phyloP scores from a whole-genome alignment of 2,329 filamentous ascomycete species.

The Alternaria ventricosa region DNA sequence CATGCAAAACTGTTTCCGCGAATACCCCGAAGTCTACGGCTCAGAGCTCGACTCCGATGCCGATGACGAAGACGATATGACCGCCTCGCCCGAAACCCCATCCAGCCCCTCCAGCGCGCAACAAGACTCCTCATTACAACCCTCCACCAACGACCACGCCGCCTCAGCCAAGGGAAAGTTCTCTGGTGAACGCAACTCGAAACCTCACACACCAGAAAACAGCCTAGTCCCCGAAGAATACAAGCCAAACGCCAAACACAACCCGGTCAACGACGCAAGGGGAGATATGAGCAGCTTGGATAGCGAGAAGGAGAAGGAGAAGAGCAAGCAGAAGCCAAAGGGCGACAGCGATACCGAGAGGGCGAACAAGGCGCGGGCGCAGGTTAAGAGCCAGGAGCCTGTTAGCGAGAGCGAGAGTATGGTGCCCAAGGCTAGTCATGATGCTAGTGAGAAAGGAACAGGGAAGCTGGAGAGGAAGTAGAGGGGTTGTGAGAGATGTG shows the following conservation, averaged over 20 bases:
- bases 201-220: conserved; percentile 16
- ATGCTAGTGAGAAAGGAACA: conserved; percentile 41
- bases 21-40: conserved; percentile 92
- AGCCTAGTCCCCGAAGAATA: conserved; percentile 29
- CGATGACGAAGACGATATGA: conserved; percentile 66
- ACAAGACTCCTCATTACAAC: not conserved
- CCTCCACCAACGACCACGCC: conserved; percentile 10
- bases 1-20: conserved; percentile 97
- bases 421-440: conserved; percentile 59
- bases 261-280: conserved; percentile 10
- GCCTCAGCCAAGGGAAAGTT: conserved; percentile 8
- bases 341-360: not conserved
- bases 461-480: conserved; percentile 3
- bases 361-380: not conserved
- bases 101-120: not conserved
- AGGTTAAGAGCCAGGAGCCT: conserved; percentile 10
- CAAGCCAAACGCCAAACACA: conserved; percentile 16
- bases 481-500: not conserved
- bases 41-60: conserved; percentile 83
- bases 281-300: conserved; percentile 13
- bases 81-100: conserved; percentile 10
- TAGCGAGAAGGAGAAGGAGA: conserved; percentile 12
- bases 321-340: conserved; percentile 13
- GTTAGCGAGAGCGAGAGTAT: conserved; percentile 52
- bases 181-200: conserved; percentile 11